Evolutionary conservation across 352 stramenopile species (phyloP), one percentile per base, ranked within the genome.

Genomic region (Pythium phragmitis): DNA sequence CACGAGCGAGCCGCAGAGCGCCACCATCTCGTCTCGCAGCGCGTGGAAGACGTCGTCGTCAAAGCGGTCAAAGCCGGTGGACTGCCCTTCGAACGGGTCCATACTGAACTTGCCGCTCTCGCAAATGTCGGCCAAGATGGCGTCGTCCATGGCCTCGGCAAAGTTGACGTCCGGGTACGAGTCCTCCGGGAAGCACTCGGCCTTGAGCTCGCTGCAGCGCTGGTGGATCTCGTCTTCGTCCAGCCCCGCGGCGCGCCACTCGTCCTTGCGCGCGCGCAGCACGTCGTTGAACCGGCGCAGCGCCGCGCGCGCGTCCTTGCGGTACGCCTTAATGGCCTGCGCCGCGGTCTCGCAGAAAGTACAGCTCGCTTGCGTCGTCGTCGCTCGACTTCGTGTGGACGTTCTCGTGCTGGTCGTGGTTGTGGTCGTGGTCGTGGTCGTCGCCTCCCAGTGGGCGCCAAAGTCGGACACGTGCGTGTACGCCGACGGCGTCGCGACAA

Each of bases 31-130:
- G 17, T 77, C 63, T 3, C 74, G 67, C 17, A 85, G 52, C 6
- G 74, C 74, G 39, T 82, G 74, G 60, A 80, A 85, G 28, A 83
- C 68, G 36, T 85, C 77, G 55, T 85, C 77, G 52, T 80, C 78
- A 30, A 75, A 74, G 43, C 73, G 58, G 53, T 81, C 77, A 13
- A 81, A 68, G 26, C 60, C 69, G 7, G 33, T 57, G 26, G 61
- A 57, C 63, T 77, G 72, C 6, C 74, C 72, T 21, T 71, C 60
- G 26, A 85, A 85, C 52, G 70, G 77, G 41, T 81, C 57, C 45
- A 83, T 47, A 3, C 70, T 67, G 60, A 85, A 85, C 59, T 70
- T 70, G 23, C 79, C 65, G 49, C 77, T 74, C 55, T 85, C 77
- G 51, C 77, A 85, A 52, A 85, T 81, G 49, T 85, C 68, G 3